phyloP scores from a whole-genome alignment of 176 grass and related monocot genomes.

The Metroxylon sagu region DNA sequence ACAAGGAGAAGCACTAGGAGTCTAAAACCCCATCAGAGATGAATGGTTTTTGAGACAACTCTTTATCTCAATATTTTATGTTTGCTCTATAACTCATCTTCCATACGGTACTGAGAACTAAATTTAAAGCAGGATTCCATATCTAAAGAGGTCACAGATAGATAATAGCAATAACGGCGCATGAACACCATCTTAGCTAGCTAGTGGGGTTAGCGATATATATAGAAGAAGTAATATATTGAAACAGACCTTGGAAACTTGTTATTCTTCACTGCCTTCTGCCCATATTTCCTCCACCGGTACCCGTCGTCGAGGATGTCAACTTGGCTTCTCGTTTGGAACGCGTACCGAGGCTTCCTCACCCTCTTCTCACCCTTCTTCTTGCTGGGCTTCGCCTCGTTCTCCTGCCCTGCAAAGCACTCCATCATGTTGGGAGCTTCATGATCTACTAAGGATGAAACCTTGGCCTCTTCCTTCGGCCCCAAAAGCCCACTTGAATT shows the following conservation, averaged over 20 bases:
- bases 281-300: conserved; percentile 91
- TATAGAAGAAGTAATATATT: not conserved
- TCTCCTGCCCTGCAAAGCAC: not conserved
- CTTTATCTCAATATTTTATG: too few species aligned
- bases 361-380: conserved; percentile 65
- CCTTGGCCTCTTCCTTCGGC: conserved; percentile 15
- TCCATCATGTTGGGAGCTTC: conserved; percentile 20
- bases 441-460: conserved; percentile 9
- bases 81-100: too few species aligned
- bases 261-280: conserved; percentile 91
- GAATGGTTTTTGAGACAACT: too few species aligned
- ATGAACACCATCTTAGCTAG: too few species aligned
- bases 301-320: conserved; percentile 93
- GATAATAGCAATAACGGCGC: too few species aligned
- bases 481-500: conserved; percentile 13
- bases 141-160: too few species aligned
- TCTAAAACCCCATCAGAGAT: not conserved
- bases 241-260: conserved; percentile 53
- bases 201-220: not conserved
- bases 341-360: conserved; percentile 49
- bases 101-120: too few species aligned
- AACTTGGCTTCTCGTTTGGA: conserved; percentile 84
- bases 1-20: too few species aligned
- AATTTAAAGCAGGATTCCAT: too few species aligned
- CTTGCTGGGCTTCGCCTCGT: not conserved